Evolutionary conservation across 805 yeast species (phyloP), one percentile per base, ranked within the genome.

Genomic region (Nakazawaea ambrosiae): DNA sequence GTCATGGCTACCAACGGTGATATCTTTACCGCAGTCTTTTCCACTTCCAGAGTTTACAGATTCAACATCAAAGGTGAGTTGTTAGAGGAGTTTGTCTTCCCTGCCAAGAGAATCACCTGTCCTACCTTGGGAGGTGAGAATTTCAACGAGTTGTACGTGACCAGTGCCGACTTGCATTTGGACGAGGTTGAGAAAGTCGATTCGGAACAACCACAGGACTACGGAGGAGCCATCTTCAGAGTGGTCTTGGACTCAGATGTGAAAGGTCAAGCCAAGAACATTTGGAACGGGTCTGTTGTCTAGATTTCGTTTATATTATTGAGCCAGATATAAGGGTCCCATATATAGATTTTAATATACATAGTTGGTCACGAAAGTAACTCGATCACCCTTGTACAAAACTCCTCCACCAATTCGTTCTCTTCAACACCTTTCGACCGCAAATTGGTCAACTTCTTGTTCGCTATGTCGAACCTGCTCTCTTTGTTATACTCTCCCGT

Each of bases 321-420:
- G 7, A n/a, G 17, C 17, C 8, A 15, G 9, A 17, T 29, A 29
- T 29, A n/a, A n/a, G n/a, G n/a, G n/a, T n/a, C n/a, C n/a, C n/a
- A n/a, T n/a, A n/a, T n/a, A 10, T 27, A 27, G 12, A 27, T 6
- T 11, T 11, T 27, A 18, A 31, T 4, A 19, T 11, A n/a, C 14
- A n/a, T 28, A 15, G 33, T 20, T 16, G 4, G 20, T 16, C 18
- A 20, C 19, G 19, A 12, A 36, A 43, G 32, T 27, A 58, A 46
- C 18, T 48, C 49, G 22, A 70, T 43, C 4, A 73, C 58, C 26
- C 69, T 46, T 31, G 52, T 53, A 12, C 78, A 73, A 55, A 84
- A 82, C 46, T 82, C 90, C 52, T 83, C 89, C 4, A 85, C 75
- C 18, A 78, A 56, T 43, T 64, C 75, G 49, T 85, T 85, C 34